phyloP scores from a whole-genome alignment of 768 basidiomycete species.

The Boletus huronensis region DNA sequence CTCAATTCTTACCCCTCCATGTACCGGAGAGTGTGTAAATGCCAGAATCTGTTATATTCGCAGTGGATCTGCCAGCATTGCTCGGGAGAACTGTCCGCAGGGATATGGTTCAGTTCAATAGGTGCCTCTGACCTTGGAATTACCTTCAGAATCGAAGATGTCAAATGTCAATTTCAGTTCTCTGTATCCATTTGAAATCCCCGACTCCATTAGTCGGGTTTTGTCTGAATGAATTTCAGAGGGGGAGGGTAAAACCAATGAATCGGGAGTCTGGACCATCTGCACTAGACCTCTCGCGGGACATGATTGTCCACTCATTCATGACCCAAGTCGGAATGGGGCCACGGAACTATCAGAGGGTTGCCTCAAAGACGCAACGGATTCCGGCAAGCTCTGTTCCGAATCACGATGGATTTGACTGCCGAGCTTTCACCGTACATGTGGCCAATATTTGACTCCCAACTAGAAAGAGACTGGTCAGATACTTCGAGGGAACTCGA shows the following conservation, averaged over 20 bases:
- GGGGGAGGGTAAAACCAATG: no score
- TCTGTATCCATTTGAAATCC: neutral
- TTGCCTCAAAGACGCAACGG: neutral
- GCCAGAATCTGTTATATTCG: conserved; percentile 79
- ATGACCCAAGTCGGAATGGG: neutral
- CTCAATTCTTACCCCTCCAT: conserved; percentile 50
- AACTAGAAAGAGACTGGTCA: neutral
- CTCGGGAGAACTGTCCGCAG: conserved; percentile 50
- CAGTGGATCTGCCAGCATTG: conserved; percentile 65
- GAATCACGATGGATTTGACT: neutral
- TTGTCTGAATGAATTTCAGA: no score
- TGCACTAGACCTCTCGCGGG: neutral
- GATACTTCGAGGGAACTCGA: neutral
- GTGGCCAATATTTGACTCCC: no score
- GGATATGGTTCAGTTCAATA: conserved; percentile 68
- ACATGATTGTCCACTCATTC: neutral
- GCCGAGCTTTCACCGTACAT: no score
- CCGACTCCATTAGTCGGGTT: no score
- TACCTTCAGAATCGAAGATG: neutral
- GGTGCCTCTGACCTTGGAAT: neutral
- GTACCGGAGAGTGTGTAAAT: conserved; percentile 55
- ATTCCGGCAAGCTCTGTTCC: neutral
- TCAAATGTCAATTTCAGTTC: neutral
- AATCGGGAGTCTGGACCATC: neutral
- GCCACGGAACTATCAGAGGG: neutral